Evolutionary conservation across 352 stramenopile species (phyloP).

Genomic region (Peronospora tabacina): DNA sequence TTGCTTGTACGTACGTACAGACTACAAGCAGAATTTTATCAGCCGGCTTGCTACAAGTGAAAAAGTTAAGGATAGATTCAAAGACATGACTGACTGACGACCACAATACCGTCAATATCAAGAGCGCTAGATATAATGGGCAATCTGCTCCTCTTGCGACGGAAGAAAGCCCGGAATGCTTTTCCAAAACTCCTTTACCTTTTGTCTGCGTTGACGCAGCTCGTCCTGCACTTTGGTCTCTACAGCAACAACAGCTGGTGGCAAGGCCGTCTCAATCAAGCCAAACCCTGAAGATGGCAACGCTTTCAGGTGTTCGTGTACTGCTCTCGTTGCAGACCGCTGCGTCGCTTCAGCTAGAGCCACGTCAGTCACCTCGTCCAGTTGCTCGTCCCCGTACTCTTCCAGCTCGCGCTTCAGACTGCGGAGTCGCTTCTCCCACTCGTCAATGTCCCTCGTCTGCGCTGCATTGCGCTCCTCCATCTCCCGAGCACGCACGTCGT

Average conservation of each 20-base stretch:
- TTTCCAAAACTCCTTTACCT: conserved; percentile 25
- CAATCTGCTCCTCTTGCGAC: conserved; percentile 19
- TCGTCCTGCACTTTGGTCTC: conserved; percentile 31
- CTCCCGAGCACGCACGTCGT: conserved; percentile 36
- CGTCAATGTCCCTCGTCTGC: conserved; percentile 25
- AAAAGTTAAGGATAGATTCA: no score
- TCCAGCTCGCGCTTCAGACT: conserved; percentile 25
- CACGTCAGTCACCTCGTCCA: not conserved
- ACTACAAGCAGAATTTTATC: no score
- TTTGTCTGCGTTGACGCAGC: conserved; percentile 21
- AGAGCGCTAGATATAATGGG: conserved; percentile 10
- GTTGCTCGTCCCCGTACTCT: conserved; percentile 19
- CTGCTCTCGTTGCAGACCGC: not conserved
- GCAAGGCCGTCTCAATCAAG: conserved; percentile 19
- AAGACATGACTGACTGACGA: no score
- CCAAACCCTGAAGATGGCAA: not conserved
- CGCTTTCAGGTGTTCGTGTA: conserved; percentile 1
- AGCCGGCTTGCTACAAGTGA: no score
- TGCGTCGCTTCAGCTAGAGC: conserved; percentile 3
- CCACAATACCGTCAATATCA: no score
- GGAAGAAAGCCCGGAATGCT: conserved; percentile 28
- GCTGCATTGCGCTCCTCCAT: conserved; percentile 35
- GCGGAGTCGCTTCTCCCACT: conserved; percentile 37
- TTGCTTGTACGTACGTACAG: not conserved
- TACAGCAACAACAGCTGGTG: conserved; percentile 12